These are phyloP conservation scores for Castanea crenata DNA, from an alignment of 306 rosid genomes.

Conservation along the genomic window DNA sequence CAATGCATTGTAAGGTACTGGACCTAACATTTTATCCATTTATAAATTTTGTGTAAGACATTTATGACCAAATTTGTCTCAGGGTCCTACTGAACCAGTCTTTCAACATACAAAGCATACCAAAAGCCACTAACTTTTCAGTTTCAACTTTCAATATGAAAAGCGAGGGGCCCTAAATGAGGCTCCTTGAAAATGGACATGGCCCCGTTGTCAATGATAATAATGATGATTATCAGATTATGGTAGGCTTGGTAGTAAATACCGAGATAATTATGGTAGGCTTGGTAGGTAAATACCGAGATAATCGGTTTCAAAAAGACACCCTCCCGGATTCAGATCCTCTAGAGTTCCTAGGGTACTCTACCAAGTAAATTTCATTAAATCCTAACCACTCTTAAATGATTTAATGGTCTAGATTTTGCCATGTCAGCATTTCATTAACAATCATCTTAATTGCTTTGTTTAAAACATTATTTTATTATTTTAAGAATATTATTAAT, in stretches of 20 bases:
- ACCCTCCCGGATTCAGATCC: too few relatives aligned
- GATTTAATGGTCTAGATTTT: too few relatives aligned
- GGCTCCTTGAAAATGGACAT: not conserved
- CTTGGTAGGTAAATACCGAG: not conserved
- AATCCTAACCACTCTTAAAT: too few relatives aligned
- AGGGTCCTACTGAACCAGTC: not conserved
- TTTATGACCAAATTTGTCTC: not conserved
- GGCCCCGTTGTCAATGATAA: not conserved
- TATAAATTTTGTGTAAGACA: not conserved
- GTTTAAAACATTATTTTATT: too few relatives aligned
- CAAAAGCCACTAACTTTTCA: slow-evolving; percentile 2
- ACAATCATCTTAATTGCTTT: too few relatives aligned
- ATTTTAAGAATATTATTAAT: too few relatives aligned
- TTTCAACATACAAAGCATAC: not conserved
- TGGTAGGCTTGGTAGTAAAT: not conserved
- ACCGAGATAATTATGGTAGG: not conserved
- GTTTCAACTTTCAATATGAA: not conserved
- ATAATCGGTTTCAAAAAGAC: too few relatives aligned
- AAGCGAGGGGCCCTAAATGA: not conserved
- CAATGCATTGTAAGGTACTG: too few relatives aligned
- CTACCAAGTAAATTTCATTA: too few relatives aligned
- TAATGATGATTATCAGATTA: too few relatives aligned
- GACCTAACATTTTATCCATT: not conserved
- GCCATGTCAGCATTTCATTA: too few relatives aligned
- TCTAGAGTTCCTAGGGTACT: too few relatives aligned